Evolutionary conservation across 768 basidiomycete species (phyloP).

Genomic region (Vishniacozyma victoriae): DNA sequence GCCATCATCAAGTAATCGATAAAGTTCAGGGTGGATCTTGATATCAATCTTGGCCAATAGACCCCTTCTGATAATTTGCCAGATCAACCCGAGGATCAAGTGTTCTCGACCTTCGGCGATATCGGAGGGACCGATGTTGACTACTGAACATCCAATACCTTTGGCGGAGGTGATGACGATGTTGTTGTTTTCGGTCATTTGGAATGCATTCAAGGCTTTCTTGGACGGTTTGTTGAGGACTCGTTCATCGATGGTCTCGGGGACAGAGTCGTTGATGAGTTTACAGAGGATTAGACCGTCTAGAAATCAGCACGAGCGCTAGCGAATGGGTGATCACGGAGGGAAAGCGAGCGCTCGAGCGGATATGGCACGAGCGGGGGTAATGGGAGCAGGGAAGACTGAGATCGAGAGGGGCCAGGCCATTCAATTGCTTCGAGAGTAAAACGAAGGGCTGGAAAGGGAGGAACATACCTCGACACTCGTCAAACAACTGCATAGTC

Average conservation of each 20-base stretch:
- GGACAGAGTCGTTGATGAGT: constrained; percentile 96
- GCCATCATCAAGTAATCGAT: constrained; percentile 89
- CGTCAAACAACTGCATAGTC: constrained; percentile 98
- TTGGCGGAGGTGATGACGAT: constrained; percentile 98
- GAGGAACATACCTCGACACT: constrained; percentile 58
- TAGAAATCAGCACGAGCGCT: constrained; percentile 14
- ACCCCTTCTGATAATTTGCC: constrained; percentile 95
- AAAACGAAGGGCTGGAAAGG: neutral
- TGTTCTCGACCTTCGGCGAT: constrained; percentile 90
- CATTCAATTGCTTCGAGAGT: neutral
- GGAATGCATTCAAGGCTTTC: constrained; percentile 83
- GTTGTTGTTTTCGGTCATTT: constrained; percentile 99
- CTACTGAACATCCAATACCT: constrained; percentile 95
- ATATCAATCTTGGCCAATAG: constrained; percentile 92
- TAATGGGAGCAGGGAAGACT: neutral
- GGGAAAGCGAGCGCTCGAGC: neutral
- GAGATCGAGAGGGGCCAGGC: neutral
- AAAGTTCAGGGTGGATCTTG: constrained; percentile 95
- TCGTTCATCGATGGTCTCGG: constrained; percentile 97
- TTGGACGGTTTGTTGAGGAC: constrained; percentile 79
- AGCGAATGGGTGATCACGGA: no score
- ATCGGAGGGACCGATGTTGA: constrained; percentile 94
- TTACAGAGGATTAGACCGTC: constrained; percentile 96
- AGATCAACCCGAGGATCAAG: constrained; percentile 93
- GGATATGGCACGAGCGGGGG: neutral